Conservation (phyloP, 257 asterid species). For the Solanum pimpinellifolium region DNA sequence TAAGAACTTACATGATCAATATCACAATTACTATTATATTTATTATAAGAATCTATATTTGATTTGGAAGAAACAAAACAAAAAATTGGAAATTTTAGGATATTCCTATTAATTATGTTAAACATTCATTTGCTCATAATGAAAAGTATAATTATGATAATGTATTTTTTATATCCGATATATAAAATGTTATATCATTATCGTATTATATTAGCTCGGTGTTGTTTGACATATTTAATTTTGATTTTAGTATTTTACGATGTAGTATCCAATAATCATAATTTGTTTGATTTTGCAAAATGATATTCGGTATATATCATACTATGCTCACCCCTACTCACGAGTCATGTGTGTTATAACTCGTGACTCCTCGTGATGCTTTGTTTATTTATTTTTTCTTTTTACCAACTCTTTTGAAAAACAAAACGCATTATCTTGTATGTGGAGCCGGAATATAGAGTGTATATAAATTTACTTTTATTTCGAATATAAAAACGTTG, state of each 20-base stretch:
- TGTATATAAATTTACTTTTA: not conserved
- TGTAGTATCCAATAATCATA: too few species aligned
- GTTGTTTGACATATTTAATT: too few species aligned
- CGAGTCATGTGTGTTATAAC: not conserved
- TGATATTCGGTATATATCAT: too few species aligned
- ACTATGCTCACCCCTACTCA: not conserved
- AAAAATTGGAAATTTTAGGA: not conserved
- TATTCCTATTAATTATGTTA: not conserved
- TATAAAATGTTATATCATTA: too few species aligned
- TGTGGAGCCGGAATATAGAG: not conserved
- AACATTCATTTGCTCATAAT: not conserved
- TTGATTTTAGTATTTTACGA: too few species aligned
- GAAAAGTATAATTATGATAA: not conserved
- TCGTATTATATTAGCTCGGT: not conserved
- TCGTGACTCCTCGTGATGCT: not conserved
- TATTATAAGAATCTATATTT: not conserved
- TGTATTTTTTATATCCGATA: not conserved
- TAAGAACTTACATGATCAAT: not conserved
- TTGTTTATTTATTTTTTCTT: too few species aligned
- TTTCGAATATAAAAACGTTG: not conserved
- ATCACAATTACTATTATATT: too few species aligned
- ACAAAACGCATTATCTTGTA: too few species aligned
- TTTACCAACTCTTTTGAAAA: not conserved
- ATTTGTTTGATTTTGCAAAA: too few species aligned
- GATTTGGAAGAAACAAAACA: not conserved